Evolutionary conservation across 495 filamentous ascomycete species (phyloP).

Genomic region (Aspergillus indologenus): DNA sequence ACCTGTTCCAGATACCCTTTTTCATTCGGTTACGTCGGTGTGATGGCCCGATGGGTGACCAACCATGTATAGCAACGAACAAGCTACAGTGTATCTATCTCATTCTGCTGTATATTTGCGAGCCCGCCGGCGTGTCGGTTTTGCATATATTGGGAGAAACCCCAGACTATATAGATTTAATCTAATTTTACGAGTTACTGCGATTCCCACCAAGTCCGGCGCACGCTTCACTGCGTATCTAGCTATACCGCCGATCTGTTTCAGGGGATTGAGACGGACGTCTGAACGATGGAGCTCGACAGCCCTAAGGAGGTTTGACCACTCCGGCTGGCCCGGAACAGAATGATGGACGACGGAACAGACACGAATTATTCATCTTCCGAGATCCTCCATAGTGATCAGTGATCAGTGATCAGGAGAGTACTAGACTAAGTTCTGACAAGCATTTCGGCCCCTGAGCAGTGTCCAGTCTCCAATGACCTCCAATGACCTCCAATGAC

Average conservation of each 20-base stretch:
- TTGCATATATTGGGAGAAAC: slow-evolving; percentile 1
- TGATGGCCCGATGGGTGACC: neutral
- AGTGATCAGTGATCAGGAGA: too few relatives aligned
- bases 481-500: neutral
- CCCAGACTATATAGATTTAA: slow-evolving; percentile 1
- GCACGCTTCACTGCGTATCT: neutral
- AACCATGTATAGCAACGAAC: neutral
- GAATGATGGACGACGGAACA: neutral
- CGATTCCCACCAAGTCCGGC: neutral
- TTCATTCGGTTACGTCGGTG: neutral
- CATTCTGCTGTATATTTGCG: neutral
- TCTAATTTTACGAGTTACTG: neutral
- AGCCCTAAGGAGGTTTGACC: neutral
- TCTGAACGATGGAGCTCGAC: neutral
- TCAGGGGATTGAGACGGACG: neutral
- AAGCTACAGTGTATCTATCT: neutral
- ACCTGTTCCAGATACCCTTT: neutral
- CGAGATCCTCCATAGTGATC: too few relatives aligned
- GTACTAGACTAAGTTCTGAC: too few relatives aligned
- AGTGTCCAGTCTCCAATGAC: too few relatives aligned
- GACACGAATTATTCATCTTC: too few relatives aligned
- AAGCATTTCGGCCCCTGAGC: neutral
- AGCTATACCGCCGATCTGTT: neutral
- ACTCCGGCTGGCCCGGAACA: neutral
- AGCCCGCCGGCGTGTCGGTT: neutral